Base-by-base conservation (phyloP, 2,329 filamentous ascomycete species). In the Penicillium sp. region DNA sequence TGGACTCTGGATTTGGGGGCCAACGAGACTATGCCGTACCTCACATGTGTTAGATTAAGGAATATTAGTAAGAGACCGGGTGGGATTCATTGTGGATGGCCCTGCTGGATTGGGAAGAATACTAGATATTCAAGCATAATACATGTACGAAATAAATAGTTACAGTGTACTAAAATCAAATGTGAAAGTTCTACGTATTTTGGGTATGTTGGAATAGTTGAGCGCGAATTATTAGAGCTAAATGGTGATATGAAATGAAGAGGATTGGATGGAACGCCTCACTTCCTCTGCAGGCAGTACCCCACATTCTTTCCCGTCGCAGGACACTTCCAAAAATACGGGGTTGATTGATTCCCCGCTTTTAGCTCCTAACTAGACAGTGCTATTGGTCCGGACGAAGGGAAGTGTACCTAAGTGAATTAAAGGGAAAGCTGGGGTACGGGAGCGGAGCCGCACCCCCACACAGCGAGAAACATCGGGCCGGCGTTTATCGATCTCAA, bases 401-500 rank as follows among this genome's bases (percentile, higher is more conserved):
- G 52, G 52, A 49, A 41, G 1, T 17, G 19, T 9, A 29, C 27
- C 27, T 2, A 29, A 1, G 27, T 17, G 23, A 40, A 23, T 38
- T 6, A 12, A n/a, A 17, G 19, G 6, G 12, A 3, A 47, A 4
- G 2, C 2, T n/a, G 23, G 29, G 17, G 17, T 7, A 8, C n/a
- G 12, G 9, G 25, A 38, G 35, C 35, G 35, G 35, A 40, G n/a
- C 10, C 10, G 27, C 23, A 23, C 31, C 9, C 25, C 19, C 21
- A 23, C 10, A 25, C 17, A 31, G 19, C 51, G 52, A 54, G 17
- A 54, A 54, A 10, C 25, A 35, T 33, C 52, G 52, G 52, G 27
- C 43, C 52, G 52, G 52, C 9, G n/a, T 23, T 54, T 54, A 33
- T 54, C 52, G 52, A 54, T 25, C 13, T 21, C 9, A 5, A 17